Base-by-base conservation (phyloP, 2,329 filamentous ascomycete genomes). In the Didymellaceae sp. region DNA sequence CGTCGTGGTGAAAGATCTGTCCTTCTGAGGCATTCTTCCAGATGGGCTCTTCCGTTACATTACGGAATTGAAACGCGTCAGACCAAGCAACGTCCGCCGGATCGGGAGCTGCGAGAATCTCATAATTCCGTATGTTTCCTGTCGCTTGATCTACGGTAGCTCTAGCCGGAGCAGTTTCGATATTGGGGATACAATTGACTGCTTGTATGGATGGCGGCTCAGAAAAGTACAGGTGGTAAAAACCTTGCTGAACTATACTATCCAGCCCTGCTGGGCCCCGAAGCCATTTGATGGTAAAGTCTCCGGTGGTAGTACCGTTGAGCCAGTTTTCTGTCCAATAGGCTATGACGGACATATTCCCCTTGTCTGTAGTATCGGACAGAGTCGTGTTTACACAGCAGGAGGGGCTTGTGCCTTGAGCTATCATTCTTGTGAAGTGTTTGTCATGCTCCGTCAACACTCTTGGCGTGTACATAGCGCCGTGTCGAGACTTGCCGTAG, bases 221-320 rank as follows among this genome's bases (percentile, higher is more conserved):
- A 4, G 37, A 10, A 25, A 53, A 57, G 13, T 31, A 31, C 6
- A 31, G 13, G 13, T 31, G 28, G 28, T 9, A n/a, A 6, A 31
- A 6, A 14, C 13, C 9, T 4, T n/a, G 28, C 6, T 31, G 9
- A 6, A 11, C 2, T 4, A 45, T 8, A 10, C 17, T 24, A 11
- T 8, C 20, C n/a, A 38, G 25, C 6, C 34, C 34, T 22, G n/a
- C 24, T 10, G 7, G 16, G n/a, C 53, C 53, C 14, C 43, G 24
- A 6, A 56, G 37, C 50, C 54, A 59, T 40, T 53, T 59, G 2
- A 50, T 39, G 1, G 47, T 59, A 20, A 59, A 57, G 34, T 57
- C 54, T 24, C n/a, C 20, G 5, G 34, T 24, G 2, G 45, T 46
- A 13, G 37, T 18, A 1, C 41, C 38, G 7, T 42, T 18, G 5